A percentile compares a stretch with the other conserved stretches of the same genome.
Evolutionary conservation across 257 asterid genomes (phyloP).

Genomic region (Solanum appendiculatum): DNA sequence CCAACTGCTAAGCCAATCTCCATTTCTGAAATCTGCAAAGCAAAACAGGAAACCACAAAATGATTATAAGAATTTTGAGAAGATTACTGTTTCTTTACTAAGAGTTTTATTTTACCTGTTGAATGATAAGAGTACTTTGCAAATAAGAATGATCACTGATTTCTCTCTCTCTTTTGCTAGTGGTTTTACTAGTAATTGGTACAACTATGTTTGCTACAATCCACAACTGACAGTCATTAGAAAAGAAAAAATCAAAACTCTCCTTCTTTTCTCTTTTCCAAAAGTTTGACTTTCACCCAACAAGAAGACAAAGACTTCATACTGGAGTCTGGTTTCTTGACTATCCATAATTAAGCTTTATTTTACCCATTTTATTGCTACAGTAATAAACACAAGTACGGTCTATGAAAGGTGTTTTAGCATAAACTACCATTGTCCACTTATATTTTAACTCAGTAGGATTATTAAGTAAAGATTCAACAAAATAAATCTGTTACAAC

Average conservation of each 20-base stretch:
- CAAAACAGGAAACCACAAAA: neutral
- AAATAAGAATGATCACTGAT: neutral
- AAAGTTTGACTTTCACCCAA: too few species aligned
- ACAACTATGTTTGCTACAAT: neutral
- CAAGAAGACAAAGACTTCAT: too few species aligned
- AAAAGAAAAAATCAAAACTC: neutral
- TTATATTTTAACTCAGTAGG: too few species aligned
- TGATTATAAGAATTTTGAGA: neutral
- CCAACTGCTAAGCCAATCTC: neutral
- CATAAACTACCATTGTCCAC: too few species aligned
- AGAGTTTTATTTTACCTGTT: neutral
- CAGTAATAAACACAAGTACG: too few species aligned
- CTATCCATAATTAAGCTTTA: too few species aligned
- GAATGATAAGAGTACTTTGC: neutral
- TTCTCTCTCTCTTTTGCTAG: neutral
- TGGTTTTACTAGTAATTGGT: neutral
- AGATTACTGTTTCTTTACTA: neutral
- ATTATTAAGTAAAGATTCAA: too few species aligned
- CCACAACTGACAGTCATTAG: neutral
- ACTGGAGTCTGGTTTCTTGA: too few species aligned
- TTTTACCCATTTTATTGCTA: too few species aligned
- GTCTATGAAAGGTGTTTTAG: too few species aligned
- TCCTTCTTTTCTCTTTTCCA: neutral
- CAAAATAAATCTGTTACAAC: too few species aligned
- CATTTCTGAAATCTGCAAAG: neutral